A percentile compares a stretch with the other conserved stretches of the same genome.
These are phyloP conservation scores for Middelhovenomyces tepae DNA, from an alignment of 805 yeast genomes.

Conservation along the genomic window DNA sequence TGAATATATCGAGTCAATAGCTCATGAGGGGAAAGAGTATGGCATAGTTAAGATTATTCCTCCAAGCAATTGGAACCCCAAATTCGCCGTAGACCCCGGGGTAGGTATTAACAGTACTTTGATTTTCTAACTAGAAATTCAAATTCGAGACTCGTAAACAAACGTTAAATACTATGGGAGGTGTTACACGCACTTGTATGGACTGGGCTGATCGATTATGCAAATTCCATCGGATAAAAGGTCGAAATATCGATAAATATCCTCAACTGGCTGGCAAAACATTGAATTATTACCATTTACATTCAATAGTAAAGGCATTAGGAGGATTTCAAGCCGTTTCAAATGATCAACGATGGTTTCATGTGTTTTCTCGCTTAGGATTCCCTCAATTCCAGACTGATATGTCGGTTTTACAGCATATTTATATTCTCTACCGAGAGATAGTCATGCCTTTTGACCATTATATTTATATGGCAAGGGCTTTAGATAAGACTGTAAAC, in stretches of 20 bases:
- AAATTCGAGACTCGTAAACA: conserved; percentile 28
- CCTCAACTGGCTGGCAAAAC: conserved; percentile 22
- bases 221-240: conserved; percentile 25
- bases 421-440: no score
- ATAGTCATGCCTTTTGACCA: conserved; percentile 13
- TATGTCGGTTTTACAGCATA: no score
- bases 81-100: conserved; percentile 26
- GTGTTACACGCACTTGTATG: conserved; percentile 24
- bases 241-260: conserved; percentile 14
- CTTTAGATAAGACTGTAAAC: no score
- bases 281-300: conserved; percentile 25
- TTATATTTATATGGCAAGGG: no score
- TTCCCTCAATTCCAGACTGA: no score
- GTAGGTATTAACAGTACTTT: conserved; percentile 3
- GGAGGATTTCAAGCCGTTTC: conserved; percentile 24
- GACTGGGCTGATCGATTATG: conserved; percentile 27
- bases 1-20: conserved; percentile 47
- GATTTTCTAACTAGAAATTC: conserved; percentile 15
- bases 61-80: conserved; percentile 41
- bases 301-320: conserved; percentile 19
- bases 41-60: conserved; percentile 76
- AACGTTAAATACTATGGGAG: conserved; percentile 28
- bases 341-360: conserved; percentile 9
- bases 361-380: no score
- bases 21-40: conserved; percentile 42